phyloP scores from a whole-genome alignment of 1,139 yeast genomes.

The Scheffersomyces stambukii region DNA sequence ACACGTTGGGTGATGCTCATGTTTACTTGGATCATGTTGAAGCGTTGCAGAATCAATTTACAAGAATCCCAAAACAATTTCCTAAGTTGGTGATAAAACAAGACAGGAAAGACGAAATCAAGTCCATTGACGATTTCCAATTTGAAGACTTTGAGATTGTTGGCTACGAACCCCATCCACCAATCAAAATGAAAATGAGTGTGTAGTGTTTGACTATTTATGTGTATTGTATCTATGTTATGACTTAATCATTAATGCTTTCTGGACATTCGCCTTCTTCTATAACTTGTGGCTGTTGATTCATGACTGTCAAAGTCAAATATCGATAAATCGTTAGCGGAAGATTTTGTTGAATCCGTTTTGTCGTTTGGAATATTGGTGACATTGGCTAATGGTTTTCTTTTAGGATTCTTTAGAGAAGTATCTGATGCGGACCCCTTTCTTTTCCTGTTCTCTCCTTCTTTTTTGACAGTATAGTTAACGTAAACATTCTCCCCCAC shows the following conservation, averaged over 20 bases:
- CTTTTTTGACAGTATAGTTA: conserved; percentile 40
- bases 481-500: conserved; percentile 31
- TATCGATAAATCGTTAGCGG: conserved; percentile 17
- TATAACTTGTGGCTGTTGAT: too few relatives aligned
- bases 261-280: too few relatives aligned
- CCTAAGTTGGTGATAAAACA: conserved; percentile 74
- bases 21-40: conserved; percentile 91
- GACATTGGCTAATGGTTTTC: conserved; percentile 20
- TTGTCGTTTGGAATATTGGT: conserved; percentile 11
- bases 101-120: conserved; percentile 43
- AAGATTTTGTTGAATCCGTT: conserved; percentile 5
- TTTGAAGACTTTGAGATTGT: conserved; percentile 81
- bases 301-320: too few relatives aligned
- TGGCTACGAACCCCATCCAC: conserved; percentile 76
- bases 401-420: conserved; percentile 4
- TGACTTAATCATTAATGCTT: too few relatives aligned
- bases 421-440: background rate
- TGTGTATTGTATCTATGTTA: conserved; percentile 4
- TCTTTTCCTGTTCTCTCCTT: too few relatives aligned
- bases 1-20: conserved; percentile 96
- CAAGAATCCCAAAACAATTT: conserved; percentile 70
- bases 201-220: conserved; percentile 24
- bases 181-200: conserved; percentile 84
- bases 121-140: conserved; percentile 77
- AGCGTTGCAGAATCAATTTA: conserved; percentile 75